Conservation (phyloP, 768 basidiomycete genomes). For the Lactarius deliciosus region DNA sequence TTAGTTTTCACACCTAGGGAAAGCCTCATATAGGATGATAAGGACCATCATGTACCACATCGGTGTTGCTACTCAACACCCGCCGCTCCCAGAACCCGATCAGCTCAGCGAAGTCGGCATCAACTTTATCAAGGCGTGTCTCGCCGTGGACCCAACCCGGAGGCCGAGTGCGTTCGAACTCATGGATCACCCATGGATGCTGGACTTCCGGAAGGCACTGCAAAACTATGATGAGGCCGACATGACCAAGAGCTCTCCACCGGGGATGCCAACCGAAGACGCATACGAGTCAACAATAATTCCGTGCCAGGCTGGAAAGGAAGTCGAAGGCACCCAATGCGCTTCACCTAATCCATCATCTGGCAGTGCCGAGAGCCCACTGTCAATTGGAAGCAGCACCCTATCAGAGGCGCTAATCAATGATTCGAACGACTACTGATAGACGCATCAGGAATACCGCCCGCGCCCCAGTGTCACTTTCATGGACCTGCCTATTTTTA, state of each 20-base stretch:
- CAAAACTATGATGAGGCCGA: slow-evolving; percentile 66
- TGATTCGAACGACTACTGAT: background rate
- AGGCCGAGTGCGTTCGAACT: slow-evolving; percentile 86
- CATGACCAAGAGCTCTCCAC: slow-evolving; percentile 48
- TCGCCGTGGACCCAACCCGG: slow-evolving; percentile 80
- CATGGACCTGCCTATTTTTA: background rate
- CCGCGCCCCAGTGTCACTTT: background rate
- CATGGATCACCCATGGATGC: slow-evolving; percentile 88
- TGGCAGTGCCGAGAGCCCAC: slow-evolving; percentile 31
- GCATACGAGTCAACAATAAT: slow-evolving; percentile 50
- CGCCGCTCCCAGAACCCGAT: slow-evolving; percentile 87
- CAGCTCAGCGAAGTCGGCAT: slow-evolving; percentile 89
- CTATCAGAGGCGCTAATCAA: background rate
- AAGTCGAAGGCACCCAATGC: slow-evolving; percentile 54
- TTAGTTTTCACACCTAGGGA: background rate
- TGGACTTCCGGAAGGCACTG: slow-evolving; percentile 72
- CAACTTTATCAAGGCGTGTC: slow-evolving; percentile 88
- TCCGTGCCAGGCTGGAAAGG: slow-evolving; percentile 59
- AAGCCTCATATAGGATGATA: slow-evolving; percentile 12
- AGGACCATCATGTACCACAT: slow-evolving; percentile 99
- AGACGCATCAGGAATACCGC: background rate
- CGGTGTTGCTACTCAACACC: slow-evolving; percentile 94
- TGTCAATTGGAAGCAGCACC: slow-evolving; percentile 3
- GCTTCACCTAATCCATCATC: slow-evolving; percentile 53
- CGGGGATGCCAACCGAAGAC: slow-evolving; percentile 49